Evolutionary conservation across 139 green algal species (phyloP).

Genomic region (Coelastrella sp.): DNA sequence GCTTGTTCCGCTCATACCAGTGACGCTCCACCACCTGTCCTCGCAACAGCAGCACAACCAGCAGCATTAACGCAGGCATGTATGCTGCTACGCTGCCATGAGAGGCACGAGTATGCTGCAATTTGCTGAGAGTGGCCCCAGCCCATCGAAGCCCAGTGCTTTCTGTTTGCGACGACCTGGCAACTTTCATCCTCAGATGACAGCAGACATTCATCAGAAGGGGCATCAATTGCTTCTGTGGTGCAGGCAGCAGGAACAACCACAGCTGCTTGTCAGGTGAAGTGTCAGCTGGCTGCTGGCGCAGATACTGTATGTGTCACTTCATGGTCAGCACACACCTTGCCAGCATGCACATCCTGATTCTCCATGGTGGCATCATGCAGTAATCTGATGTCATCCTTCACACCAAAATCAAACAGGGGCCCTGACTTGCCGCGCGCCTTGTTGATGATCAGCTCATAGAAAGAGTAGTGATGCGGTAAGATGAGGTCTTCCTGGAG

Average conservation of each 20-base stretch:
- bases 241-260: background rate
- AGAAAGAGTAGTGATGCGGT: conserved; percentile 91
- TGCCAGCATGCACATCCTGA: conserved; percentile 84
- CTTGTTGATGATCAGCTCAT: conserved; percentile 97
- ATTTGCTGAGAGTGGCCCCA: background rate
- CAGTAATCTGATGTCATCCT: conserved; percentile 84
- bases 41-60: conserved; percentile 2
- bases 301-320: background rate
- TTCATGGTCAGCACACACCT: conserved; percentile 50
- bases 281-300: background rate
- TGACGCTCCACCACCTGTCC: conserved; percentile 33
- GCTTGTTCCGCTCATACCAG: conserved; percentile 92
- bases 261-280: background rate
- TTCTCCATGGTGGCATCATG: conserved; percentile 90
- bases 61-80: background rate
- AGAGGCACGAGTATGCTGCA: background rate
- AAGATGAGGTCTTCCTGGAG: conserved; percentile 56
- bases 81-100: background rate
- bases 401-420: conserved; percentile 94
- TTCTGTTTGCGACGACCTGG: no score
- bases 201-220: no score
- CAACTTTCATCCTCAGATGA: no score
- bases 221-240: background rate
- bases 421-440: conserved; percentile 92
- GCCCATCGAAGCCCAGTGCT: no score